Evolutionary conservation across 257 asterid species (phyloP).

Genomic region (Pogostemon cablin): DNA sequence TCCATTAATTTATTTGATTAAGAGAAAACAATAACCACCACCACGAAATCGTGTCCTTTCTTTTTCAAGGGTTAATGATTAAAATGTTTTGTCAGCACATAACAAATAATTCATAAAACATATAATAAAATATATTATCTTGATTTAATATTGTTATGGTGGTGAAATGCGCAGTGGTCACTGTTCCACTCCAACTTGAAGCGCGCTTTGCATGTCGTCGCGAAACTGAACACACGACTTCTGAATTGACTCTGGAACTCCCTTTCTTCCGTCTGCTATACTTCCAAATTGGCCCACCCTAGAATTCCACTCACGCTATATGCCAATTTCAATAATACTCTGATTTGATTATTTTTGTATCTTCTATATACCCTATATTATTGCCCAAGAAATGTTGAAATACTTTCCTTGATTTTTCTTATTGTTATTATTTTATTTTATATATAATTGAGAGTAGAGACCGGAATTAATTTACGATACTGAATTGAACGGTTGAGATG

Average conservation of each 20-base stretch:
- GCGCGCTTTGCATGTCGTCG: neutral
- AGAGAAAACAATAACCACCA: neutral
- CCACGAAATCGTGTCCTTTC: neutral
- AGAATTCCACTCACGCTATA: neutral
- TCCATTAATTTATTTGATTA: no score
- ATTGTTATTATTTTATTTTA: no score
- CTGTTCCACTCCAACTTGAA: neutral
- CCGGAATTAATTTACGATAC: no score
- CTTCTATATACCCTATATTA: no score
- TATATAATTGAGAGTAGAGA: no score
- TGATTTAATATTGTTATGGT: no score
- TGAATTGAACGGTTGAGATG: no score
- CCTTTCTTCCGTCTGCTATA: conserved; percentile 6
- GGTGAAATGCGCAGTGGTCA: neutral
- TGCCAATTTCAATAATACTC: conserved; percentile 10
- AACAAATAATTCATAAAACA: conserved; percentile 7
- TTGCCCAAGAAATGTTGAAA: no score
- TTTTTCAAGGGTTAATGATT: neutral
- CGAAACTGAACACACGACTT: neutral
- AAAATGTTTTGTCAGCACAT: conserved; percentile 24
- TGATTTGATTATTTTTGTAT: conserved; percentile 1
- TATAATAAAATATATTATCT: neutral
- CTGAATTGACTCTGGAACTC: conserved; percentile 17
- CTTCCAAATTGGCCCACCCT: conserved; percentile 31
- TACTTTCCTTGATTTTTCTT: no score